Base-by-base conservation (phyloP, 2,329 filamentous ascomycete genomes). In the Cytospora piceicola region DNA sequence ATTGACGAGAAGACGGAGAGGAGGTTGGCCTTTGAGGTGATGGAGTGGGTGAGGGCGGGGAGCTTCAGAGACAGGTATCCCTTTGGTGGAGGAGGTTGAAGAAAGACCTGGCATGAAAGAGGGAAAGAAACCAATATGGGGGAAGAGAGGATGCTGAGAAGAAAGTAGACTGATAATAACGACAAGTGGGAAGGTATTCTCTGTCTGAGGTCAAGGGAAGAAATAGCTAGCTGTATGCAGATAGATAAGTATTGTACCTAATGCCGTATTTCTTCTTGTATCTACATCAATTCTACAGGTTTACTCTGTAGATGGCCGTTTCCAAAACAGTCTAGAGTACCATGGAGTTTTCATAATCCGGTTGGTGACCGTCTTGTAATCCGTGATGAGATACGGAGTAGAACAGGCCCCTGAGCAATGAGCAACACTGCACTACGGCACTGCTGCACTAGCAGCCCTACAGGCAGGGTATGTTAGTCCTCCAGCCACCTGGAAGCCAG, bases 11-110 rank as follows among this genome's bases (percentile, higher is more conserved):
- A 86, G 72, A 88, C 88, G 14, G 82, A 93, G 75, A 83, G 93
- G 66, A 82, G 93, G 68, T 80, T 97, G 58, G 90, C 88, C 1
- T 97, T 97, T 77, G 94, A 97, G 79, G 88, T 97, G 69, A 86
- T 91, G 63, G 94, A 97, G 77, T 96, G 90, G 87, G 84, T 93
- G 66, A 76, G 83, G 42, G 79, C 76, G 22, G 81, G 79, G 6
- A 77, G 73, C n/a, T 83, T 81, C 62, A 77, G 73, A 60, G 75
- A 77, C 29, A 72, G 70, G 8, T 72, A 66, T 46, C 17, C 55
- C 5, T 60, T 66, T 49, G 58, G 36, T 14, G 56, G 54, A 20
- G 39, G 52, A 46, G 51, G 46, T 15, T 57, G 42, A 36, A 8
- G n/a, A n/a, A 29, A 24, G 27, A 27, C 2, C 17, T n/a, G 34